Evolutionary conservation across 257 asterid genomes (phyloP).

Genomic region (Misopates orontium): DNA sequence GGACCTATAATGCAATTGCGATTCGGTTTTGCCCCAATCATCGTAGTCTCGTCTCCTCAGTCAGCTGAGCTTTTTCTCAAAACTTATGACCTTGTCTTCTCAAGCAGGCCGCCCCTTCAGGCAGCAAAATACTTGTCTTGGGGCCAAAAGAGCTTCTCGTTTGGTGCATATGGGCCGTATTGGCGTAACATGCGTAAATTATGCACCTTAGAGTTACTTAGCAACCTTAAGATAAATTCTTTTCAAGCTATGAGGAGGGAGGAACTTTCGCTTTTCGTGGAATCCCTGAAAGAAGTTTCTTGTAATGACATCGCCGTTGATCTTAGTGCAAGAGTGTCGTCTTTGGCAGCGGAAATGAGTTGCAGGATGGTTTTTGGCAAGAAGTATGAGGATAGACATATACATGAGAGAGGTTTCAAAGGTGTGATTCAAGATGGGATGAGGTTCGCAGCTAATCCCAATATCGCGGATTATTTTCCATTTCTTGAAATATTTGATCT

Average conservation of each 20-base stretch:
- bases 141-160: too few relatives aligned
- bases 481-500: too few relatives aligned
- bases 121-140: too few relatives aligned
- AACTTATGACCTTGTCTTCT: too few relatives aligned
- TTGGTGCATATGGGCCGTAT: constrained; percentile 15
- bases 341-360: constrained; percentile 30
- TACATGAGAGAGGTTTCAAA: too few relatives aligned
- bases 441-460: too few relatives aligned
- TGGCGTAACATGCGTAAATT: constrained; percentile 20
- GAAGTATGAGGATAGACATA: constrained; percentile 33
- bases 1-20: constrained; percentile 1
- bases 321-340: constrained; percentile 34
- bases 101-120: too few relatives aligned
- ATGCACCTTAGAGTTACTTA: constrained; percentile 3
- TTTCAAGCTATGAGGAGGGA: constrained; percentile 11
- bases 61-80: too few relatives aligned
- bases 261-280: constrained; percentile 1
- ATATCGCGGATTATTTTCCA: too few relatives aligned
- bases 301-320: constrained; percentile 18
- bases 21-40: not conserved
- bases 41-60: too few relatives aligned
- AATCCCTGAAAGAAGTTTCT: constrained; percentile 4
- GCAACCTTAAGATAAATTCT: not conserved
- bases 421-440: too few relatives aligned
- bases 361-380: too few relatives aligned